A percentile compares a stretch with the other conserved stretches of the same genome.
Conservation (phyloP, 371 early-diverging fungal genomes). For the Lichtheimia corymbifera region DNA sequence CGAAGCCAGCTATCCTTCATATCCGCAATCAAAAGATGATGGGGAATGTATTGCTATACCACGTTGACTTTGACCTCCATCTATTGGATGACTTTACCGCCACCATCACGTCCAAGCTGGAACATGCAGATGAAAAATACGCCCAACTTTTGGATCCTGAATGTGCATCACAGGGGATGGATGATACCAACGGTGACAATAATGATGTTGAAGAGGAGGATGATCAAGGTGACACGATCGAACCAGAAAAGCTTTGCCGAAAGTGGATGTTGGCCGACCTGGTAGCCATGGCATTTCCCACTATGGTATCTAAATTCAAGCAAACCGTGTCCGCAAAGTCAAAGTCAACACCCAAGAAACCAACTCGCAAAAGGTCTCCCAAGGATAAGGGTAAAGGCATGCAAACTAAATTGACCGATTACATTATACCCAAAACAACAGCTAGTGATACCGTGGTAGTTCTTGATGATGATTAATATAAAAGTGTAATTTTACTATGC, state of each 20-base stretch:
- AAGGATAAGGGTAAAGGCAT: no score
- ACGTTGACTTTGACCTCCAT: background rate
- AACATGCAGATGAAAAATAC: background rate
- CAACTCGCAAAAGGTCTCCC: no score
- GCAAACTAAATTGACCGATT: no score
- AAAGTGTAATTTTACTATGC: no score
- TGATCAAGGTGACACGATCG: background rate
- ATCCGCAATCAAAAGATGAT: background rate
- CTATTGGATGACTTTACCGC: conserved; percentile 4
- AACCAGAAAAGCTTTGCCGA: conserved; percentile 7
- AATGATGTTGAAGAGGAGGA: conserved; percentile 9
- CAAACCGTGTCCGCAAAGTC: no score
- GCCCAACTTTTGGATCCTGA: no score
- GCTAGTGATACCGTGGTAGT: no score
- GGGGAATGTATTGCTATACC: background rate
- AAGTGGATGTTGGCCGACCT: conserved; percentile 13
- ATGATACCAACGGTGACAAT: background rate
- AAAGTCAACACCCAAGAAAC: no score
- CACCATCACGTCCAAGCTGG: background rate
- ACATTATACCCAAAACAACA: no score
- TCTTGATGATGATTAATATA: no score
- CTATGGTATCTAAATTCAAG: conserved; percentile 9
- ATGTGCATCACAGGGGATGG: no score
- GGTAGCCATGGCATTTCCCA: conserved; percentile 4
- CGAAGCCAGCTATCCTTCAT: background rate